Base-by-base conservation (phyloP, 2,329 filamentous ascomycete genomes). In the Aspergillus japonicus region DNA sequence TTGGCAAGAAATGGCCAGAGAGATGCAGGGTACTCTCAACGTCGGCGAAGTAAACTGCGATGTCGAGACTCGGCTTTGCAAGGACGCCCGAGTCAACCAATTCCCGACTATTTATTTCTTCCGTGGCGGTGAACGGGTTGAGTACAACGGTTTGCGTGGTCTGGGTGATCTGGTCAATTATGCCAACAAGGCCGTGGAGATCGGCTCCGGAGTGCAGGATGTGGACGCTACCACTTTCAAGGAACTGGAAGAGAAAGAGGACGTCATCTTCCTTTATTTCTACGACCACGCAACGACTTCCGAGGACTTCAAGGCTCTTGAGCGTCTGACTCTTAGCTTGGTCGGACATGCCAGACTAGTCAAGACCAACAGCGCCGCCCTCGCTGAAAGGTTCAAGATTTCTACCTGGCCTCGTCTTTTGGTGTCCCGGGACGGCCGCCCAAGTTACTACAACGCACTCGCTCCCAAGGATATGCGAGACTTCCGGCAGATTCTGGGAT, bases 31-130 rank as follows among this genome's bases (percentile, higher is more conserved):
- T 48, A 88, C 86, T 65, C 85, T 99, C 60, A 97, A 98, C 72
- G 83, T 99, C 69, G 95, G 94, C 61, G 93, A 98, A 75, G 94
- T 99, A 64, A 96, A 99, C 78, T 99, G 95, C 72, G 94, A 98
- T 54, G 82, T 83, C 39, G 91, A 98, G 71, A 84, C 87, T 56
- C 85, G 89, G 49, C 85, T 99, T n/a, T 99, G 95, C 83, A 96
- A 96, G 76, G 92, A 98, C 66, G 91, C 91, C 50, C 85, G 85
- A 48, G 85, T 96, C 47, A 83, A 82, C 58, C 89, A 88, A 10
- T 99, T 91, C 71, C 95, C 95, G 1, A 97, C 93, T 1, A 88
- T 99, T 66, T 82, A 94, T 61, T 96, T 96, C 81, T 96, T 98
- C 85, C 89, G 89, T 62, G 92, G 92, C 48, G 90, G 90, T 60